Evolutionary conservation across 257 asterid species (phyloP).

Genomic region (Paraleonurus japonicus): DNA sequence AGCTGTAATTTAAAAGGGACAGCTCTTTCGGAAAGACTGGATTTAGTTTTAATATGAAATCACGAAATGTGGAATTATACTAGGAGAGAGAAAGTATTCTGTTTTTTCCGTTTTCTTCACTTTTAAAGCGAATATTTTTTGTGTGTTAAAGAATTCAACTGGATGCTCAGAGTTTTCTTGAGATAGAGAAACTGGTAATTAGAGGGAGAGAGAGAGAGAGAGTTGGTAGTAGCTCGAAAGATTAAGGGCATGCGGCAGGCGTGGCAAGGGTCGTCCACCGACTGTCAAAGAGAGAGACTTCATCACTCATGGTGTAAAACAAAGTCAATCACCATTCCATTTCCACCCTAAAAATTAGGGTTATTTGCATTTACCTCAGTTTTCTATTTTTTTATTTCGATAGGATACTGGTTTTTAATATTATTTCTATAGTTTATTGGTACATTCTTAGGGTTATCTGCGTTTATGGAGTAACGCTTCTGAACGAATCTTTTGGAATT

Average conservation of each 20-base stretch:
- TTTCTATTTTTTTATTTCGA: neutral
- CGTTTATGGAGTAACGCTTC: no score
- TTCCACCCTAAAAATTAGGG: neutral
- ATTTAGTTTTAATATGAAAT: neutral
- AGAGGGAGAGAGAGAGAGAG: constrained; percentile 12
- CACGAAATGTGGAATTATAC: constrained; percentile 1
- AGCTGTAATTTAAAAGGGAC: neutral
- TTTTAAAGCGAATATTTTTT: neutral
- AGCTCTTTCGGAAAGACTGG: constrained; percentile 16
- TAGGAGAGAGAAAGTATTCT: neutral
- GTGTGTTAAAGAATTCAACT: neutral
- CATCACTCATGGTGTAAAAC: neutral
- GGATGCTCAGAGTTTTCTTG: constrained; percentile 3
- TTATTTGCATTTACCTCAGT: constrained; percentile 15
- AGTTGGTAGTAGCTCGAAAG: neutral
- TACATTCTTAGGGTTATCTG: no score
- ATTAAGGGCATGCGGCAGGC: constrained; percentile 4
- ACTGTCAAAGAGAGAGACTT: neutral
- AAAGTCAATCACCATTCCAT: neutral
- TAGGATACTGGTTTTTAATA: neutral
- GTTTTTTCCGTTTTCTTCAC: neutral
- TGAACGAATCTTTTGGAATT: no score
- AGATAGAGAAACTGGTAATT: no score
- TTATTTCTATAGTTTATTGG: neutral
- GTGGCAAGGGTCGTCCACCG: constrained; percentile 16